Evolutionary conservation across 148 eudicot species (phyloP), one percentile per base, ranked within the genome.

Genomic region (Rhododendron simsii): DNA sequence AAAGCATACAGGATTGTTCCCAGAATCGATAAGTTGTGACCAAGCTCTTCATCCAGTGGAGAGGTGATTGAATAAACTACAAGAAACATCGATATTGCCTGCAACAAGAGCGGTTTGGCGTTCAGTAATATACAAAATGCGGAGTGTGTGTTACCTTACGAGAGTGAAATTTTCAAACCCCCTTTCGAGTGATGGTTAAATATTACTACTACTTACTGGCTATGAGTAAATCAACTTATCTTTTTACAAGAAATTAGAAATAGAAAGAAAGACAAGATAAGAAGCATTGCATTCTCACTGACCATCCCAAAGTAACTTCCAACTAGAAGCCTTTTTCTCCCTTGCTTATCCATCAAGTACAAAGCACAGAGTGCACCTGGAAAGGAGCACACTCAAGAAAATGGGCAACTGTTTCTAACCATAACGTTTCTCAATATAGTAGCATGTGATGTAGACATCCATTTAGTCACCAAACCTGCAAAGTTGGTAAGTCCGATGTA

Each of bases 251-350:
- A 30, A 15, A 50, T n/a, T n/a, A 9, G 30, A 65, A 65, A 65
- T 9, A 15, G 12, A 57, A 76, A 78, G 81, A 57, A 85, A 69
- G 20, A 9, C 12, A 13, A 33, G 18, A 84, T 1, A 74, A 81
- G 44, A 50, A 71, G 6, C 14, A 74, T 45, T n/a, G 65, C 13
- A 76, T 1, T 39, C 39, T 59, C 53, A 84, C 93, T 90, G 83
- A 94, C 98, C 98, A 95, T 95, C 88, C 96, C 98, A 65, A 92
- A 57, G 87, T 95, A 95, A 86, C 98, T 95, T 89, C 95, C 96
- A 81, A 92, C 88, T 48, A 95, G 91, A 89, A 95, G 96, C 84
- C 75, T 90, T 84, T 90, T 88, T 82, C 98, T 94, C 77, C 96
- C 96, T 90, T 91, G 93, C 84, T 33, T 71, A 71, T 71, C 76